Percentiles rank a stretch among this genome's conserved stretches.
Conservation (phyloP, 768 basidiomycete genomes). For the Boletus rufocinnamomeus region DNA sequence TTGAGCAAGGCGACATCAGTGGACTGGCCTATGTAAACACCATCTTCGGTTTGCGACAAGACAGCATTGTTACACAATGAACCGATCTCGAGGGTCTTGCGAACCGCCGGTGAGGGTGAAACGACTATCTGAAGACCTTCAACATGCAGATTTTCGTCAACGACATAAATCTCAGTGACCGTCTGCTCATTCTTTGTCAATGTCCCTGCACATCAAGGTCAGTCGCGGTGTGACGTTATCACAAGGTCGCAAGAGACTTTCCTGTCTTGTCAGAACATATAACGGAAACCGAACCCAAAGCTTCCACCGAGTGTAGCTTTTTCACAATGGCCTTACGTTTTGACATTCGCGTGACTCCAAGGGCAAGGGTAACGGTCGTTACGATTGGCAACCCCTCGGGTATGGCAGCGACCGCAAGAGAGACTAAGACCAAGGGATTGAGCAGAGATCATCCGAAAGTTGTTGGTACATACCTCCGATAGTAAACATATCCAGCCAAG, state of each 20-base stretch:
- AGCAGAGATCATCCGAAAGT: conserved; percentile 1
- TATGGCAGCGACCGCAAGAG: conserved; percentile 96
- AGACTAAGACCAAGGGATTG: conserved; percentile 56
- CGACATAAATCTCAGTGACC: conserved; percentile 82
- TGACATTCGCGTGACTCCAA: conserved; percentile 93
- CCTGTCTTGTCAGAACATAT: conserved; percentile 98
- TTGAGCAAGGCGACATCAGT: conserved; percentile 94
- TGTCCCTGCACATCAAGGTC: conserved; percentile 54
- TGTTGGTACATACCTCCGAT: conserved; percentile 75
- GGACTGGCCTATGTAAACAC: conserved; percentile 79
- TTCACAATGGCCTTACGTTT: conserved; percentile 96
- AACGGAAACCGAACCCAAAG: conserved; percentile 92
- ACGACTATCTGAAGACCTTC: conserved; percentile 49
- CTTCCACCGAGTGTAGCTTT: conserved; percentile 93
- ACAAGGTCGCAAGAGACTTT: conserved; percentile 28
- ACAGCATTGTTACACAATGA: conserved; percentile 90
- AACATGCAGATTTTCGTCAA: conserved; percentile 76
- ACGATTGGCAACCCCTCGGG: conserved; percentile 97
- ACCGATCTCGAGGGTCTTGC: conserved; percentile 78
- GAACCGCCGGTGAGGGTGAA: conserved; percentile 63
- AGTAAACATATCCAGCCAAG: conserved; percentile 98
- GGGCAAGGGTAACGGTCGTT: conserved; percentile 93
- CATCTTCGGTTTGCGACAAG: conserved; percentile 60
- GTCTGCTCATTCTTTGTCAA: conserved; percentile 97
- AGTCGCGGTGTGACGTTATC: neutral